These are phyloP conservation scores for Ceratocystiopsis sp. DNA, from an alignment of 2,329 filamentous ascomycete genomes.

Conservation along the genomic window DNA sequence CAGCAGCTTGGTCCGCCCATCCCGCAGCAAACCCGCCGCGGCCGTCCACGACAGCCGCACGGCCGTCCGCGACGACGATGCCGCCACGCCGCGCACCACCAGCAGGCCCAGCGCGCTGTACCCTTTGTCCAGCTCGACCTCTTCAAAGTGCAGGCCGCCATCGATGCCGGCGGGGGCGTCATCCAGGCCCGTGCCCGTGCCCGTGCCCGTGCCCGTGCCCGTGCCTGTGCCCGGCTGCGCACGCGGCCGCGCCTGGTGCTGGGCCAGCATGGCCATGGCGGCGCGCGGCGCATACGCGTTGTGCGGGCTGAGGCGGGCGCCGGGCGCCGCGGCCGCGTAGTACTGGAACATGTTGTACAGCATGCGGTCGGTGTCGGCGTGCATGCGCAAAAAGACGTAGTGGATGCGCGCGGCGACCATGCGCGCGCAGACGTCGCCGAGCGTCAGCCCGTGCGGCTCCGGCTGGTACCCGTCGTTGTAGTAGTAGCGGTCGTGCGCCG, in stretches of 20 bases:
- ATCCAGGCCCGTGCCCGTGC: too few species aligned
- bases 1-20: too few species aligned
- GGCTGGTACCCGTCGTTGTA: conserved; percentile 9
- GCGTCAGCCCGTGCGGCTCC: conserved; percentile 16
- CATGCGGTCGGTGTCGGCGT: conserved; percentile 16
- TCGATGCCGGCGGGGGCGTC: too few species aligned
- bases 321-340: conserved; percentile 10
- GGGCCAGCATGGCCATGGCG: too few species aligned
- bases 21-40: background rate
- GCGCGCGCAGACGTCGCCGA: conserved; percentile 11
- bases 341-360: conserved; percentile 10
- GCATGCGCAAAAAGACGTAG: conserved; percentile 17
- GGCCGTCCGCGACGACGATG: conserved; percentile 16
- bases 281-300: conserved; percentile 11
- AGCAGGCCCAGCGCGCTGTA: conserved; percentile 13
- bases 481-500: conserved; percentile 11
- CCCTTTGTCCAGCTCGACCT: conserved; percentile 12
- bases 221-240: too few species aligned
- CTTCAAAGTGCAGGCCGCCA: conserved; percentile 13
- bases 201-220: too few species aligned
- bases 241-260: too few species aligned
- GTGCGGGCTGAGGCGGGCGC: conserved; percentile 10
- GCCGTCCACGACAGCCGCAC: conserved; percentile 7
- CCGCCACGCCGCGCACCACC: conserved; percentile 15
- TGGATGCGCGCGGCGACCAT: conserved; percentile 15